phyloP scores from a whole-genome alignment of 2,329 filamentous ascomycete genomes.

The Didymella pomorum region DNA sequence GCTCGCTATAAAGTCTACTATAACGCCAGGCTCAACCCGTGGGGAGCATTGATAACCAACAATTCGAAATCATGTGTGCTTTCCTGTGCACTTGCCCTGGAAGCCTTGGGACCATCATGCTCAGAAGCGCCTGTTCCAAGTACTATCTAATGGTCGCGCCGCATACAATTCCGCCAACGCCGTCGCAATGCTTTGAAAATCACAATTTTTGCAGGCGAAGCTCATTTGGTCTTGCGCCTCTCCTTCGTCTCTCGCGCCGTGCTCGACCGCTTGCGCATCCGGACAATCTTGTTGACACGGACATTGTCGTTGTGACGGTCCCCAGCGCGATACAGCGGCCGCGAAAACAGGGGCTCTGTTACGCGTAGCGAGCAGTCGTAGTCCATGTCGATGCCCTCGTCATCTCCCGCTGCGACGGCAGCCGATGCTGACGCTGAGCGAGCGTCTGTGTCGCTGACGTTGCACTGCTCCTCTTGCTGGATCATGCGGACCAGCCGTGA shows the following conservation, averaged over 20 bases:
- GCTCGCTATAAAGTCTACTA: slow-evolving; percentile 20
- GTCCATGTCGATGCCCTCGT: slow-evolving; percentile 47
- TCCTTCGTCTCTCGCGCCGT: slow-evolving; percentile 16
- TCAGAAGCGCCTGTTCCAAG: too few species aligned
- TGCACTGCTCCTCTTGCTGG: slow-evolving; percentile 55
- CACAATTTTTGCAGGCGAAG: slow-evolving; percentile 1
- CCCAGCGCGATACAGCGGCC: slow-evolving; percentile 37
- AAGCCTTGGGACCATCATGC: too few species aligned
- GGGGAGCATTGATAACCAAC: slow-evolving; percentile 36
- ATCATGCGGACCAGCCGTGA: slow-evolving; percentile 54
- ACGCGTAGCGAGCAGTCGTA: slow-evolving; percentile 30
- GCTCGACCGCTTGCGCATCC: slow-evolving; percentile 44
- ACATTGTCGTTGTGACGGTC: slow-evolving; percentile 38
- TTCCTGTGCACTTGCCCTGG: too few species aligned
- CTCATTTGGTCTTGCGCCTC: slow-evolving; percentile 34
- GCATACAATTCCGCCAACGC: slow-evolving; percentile 46
- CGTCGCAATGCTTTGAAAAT: slow-evolving; percentile 40
- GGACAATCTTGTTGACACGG: slow-evolving; percentile 41
- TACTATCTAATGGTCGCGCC: too few species aligned
- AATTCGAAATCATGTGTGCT: too few species aligned
- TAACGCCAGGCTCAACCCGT: slow-evolving; percentile 46
- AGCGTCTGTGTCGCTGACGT: slow-evolving; percentile 31
- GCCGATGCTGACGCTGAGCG: slow-evolving; percentile 17
- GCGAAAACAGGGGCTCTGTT: slow-evolving; percentile 26
- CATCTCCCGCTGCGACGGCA: slow-evolving; percentile 29